Conservation (phyloP, 2,329 filamentous ascomycete genomes). For the Xylaria sp. region DNA sequence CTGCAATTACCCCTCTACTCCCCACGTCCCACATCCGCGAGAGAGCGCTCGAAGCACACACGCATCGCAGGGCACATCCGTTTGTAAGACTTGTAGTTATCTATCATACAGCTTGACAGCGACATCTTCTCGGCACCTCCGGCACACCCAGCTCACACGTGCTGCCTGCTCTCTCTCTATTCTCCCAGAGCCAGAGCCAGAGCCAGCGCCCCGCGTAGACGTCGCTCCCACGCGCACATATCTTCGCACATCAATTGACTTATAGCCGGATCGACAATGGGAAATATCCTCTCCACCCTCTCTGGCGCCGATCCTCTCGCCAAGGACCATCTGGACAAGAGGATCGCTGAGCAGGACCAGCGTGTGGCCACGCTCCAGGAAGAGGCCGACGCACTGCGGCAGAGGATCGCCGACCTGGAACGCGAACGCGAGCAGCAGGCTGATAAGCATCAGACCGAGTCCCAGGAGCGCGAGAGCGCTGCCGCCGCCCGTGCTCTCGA, state of each 20-base stretch:
- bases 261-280: slow-evolving; percentile 47
- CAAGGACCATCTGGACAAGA: slow-evolving; percentile 50
- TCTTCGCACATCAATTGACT: slow-evolving; percentile 11
- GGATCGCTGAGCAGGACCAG: slow-evolving; percentile 54
- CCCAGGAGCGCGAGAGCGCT: slow-evolving; percentile 47
- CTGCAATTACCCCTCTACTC: slow-evolving; percentile 23
- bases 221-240: neutral
- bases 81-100: slow-evolving; percentile 11
- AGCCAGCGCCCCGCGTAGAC: slow-evolving; percentile 1
- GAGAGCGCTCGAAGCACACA: slow-evolving; percentile 3
- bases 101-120: neutral
- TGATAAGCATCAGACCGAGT: slow-evolving; percentile 52
- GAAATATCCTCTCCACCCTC: slow-evolving; percentile 56
- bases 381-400: slow-evolving; percentile 54
- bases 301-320: slow-evolving; percentile 52
- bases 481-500: slow-evolving; percentile 47
- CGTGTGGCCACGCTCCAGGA: slow-evolving; percentile 52
- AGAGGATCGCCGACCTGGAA: slow-evolving; percentile 52
- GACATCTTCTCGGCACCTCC: slow-evolving; percentile 1
- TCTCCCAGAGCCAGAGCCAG: neutral
- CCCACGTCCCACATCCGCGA: neutral
- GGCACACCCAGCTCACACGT: slow-evolving; percentile 2
- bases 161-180: neutral
- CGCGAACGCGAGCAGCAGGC: slow-evolving; percentile 51
- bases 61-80: neutral